Base-by-base conservation (phyloP, 2,329 filamentous ascomycete genomes). In the Calonectria naviculata region DNA sequence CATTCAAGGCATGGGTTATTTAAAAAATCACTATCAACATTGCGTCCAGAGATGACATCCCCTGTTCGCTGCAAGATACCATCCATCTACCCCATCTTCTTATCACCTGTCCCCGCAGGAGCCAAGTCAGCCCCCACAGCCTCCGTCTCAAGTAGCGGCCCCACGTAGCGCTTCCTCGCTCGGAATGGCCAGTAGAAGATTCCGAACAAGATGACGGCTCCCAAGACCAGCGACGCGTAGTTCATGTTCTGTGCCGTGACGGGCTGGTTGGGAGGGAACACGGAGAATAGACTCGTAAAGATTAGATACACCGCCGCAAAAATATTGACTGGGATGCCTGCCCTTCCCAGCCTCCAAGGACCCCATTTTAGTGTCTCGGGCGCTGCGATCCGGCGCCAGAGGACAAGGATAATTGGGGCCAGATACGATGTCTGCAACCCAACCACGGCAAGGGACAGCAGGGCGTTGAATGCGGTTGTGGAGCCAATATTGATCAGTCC, bases 401-500 rank as follows among this genome's bases (percentile, higher is more conserved):
- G 42, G 0, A 76, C 26, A 1, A 72, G 15, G 3, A 67, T 10
- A 17, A 76, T 69, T 0, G 75, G 73, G 10, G 69, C 42, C 3
- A 76, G 52, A 28, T 76, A 76, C 0, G 75, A 77, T 5, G 70
- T 38, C 28, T 75, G 64, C 2, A 77, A 31, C 6, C 73, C 65
- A 1, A 76, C 70, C 0, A 75, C 67, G 2, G 75, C 67, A 1
- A 76, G 49, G 0, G 74, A 76, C 0, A 76, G 61, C 1, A 76
- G 66, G 0, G 75, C 75, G 21, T 75, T 76, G 58, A 76, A 74
- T 3, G 75, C 75, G 0, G 75, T 76, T 0, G 74, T 75, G 1
- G 74, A 76, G 4, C 73, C 74, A 4, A 76, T 75, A 21, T 76
- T 76, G 65, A 76, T 73, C 4, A 76, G 74, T 7, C 74, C 72